These are phyloP conservation scores for Solanum megistacrolobum DNA, from an alignment of 257 asterid species.

Conservation along the genomic window DNA sequence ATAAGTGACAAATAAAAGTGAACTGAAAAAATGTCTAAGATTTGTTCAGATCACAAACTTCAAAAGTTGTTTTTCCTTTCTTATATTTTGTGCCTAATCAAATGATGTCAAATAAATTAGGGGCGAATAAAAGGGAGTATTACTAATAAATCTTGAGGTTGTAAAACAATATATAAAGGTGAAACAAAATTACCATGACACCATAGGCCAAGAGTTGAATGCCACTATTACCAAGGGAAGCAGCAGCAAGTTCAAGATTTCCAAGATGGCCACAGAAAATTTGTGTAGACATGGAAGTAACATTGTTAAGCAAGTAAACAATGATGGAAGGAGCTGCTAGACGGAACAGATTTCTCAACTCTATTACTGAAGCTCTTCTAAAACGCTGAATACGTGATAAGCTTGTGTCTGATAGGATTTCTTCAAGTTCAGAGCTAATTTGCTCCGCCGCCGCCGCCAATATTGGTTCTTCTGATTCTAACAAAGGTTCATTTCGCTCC, in stretches of 20 bases:
- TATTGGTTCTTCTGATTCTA: not conserved
- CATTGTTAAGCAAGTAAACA: constrained; percentile 12
- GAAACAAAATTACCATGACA: constrained; percentile 5
- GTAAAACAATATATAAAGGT: not conserved
- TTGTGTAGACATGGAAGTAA: constrained; percentile 13
- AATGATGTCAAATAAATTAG: not conserved
- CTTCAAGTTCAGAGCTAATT: constrained; percentile 1
- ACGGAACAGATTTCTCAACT: constrained; percentile 2
- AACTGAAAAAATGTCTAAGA: too few relatives aligned
- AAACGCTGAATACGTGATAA: not conserved
- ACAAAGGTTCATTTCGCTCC: not conserved
- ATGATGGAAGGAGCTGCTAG: constrained; percentile 12
- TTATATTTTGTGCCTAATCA: not conserved
- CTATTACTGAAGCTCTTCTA: constrained; percentile 1
- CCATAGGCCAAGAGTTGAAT: constrained; percentile 18
- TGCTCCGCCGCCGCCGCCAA: not conserved
- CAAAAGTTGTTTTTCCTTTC: not conserved
- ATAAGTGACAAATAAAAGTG: too few relatives aligned
- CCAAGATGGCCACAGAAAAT: constrained; percentile 16
- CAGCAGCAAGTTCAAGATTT: constrained; percentile 19
- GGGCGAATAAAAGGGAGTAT: not conserved
- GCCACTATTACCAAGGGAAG: constrained; percentile 17
- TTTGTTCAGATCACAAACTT: not conserved
- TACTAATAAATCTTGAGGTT: not conserved
- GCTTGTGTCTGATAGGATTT: not conserved